phyloP scores from a whole-genome alignment of 139 green algal species.

The Chlamydomonas asymmetrica region DNA sequence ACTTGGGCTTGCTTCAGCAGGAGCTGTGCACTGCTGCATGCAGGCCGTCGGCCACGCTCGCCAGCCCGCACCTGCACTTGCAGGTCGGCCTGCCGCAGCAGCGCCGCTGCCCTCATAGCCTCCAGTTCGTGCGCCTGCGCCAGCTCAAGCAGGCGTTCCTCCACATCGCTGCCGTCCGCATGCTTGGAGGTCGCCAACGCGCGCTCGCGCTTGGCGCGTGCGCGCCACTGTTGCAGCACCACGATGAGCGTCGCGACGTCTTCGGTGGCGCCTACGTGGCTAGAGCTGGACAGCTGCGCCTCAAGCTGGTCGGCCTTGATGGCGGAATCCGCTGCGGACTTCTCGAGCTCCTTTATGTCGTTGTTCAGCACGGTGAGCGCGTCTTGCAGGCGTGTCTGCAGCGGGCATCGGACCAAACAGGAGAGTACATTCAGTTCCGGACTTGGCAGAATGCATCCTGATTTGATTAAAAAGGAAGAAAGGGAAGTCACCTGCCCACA shows the following conservation, averaged over 20 bases:
- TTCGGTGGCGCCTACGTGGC: slow-evolving; percentile 2
- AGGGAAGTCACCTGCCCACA: too few species aligned
- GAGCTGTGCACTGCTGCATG: too few species aligned
- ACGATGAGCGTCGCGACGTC: slow-evolving; percentile 19
- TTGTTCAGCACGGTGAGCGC: slow-evolving; percentile 1
- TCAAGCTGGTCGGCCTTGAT: slow-evolving; percentile 18
- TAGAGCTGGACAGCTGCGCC: slow-evolving; percentile 16
- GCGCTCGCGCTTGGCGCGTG: too few species aligned
- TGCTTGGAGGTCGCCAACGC: too few species aligned
- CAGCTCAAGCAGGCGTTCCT: not conserved
- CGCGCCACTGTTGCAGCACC: slow-evolving; percentile 5
- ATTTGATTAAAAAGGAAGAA: too few species aligned
- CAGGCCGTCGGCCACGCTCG: too few species aligned
- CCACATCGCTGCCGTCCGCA: not conserved
- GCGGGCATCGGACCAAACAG: not conserved
- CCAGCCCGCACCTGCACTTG: not conserved
- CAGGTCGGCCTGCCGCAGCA: not conserved
- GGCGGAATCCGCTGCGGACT: too few species aligned
- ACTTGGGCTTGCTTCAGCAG: too few species aligned
- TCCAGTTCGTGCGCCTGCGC: slow-evolving; percentile 2
- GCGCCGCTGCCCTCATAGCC: not conserved
- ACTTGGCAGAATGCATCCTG: too few species aligned
- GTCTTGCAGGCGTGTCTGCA: not conserved
- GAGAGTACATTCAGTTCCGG: too few species aligned
- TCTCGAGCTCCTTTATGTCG: not conserved